Evolutionary conservation across 179 eudicot genomes (phyloP).

Genomic region (Kewa caespitosa): DNA sequence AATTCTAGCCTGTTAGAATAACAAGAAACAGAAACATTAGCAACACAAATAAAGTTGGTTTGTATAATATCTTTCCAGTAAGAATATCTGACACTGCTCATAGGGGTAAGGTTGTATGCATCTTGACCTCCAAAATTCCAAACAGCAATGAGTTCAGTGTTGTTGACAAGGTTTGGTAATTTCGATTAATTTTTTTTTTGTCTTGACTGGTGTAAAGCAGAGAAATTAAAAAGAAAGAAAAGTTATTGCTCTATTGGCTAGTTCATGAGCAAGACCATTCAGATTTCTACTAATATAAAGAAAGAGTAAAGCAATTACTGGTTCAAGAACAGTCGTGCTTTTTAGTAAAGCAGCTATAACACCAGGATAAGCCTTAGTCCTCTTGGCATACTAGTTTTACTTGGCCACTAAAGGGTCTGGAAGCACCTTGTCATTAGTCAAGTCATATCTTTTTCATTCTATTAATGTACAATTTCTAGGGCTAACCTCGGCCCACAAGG

Average conservation of each 20-base stretch:
- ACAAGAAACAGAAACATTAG: conserved; percentile 23
- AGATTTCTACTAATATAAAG: no score
- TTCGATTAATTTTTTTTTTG: no score
- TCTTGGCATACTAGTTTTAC: background rate
- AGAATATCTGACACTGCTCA: background rate
- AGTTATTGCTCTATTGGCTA: no score
- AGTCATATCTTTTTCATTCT: background rate
- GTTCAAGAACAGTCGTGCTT: background rate
- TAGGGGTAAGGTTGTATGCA: background rate
- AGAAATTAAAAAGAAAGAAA: no score
- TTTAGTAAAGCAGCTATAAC: background rate
- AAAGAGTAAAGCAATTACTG: no score
- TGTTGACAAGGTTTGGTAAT: background rate
- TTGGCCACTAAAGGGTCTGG: background rate
- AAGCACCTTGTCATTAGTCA: conserved; percentile 1
- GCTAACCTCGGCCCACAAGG: no score
- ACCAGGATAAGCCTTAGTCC: background rate
- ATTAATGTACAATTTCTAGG: background rate
- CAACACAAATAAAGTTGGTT: background rate
- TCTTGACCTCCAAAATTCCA: background rate
- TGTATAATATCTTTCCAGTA: background rate
- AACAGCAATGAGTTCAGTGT: background rate
- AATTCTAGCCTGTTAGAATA: conserved; percentile 68
- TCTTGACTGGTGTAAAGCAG: no score
- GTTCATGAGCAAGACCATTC: no score